Evolutionary conservation across 2,329 filamentous ascomycete genomes (phyloP), one percentile per base, ranked within the genome.

Genomic region (Penicillium freii): DNA sequence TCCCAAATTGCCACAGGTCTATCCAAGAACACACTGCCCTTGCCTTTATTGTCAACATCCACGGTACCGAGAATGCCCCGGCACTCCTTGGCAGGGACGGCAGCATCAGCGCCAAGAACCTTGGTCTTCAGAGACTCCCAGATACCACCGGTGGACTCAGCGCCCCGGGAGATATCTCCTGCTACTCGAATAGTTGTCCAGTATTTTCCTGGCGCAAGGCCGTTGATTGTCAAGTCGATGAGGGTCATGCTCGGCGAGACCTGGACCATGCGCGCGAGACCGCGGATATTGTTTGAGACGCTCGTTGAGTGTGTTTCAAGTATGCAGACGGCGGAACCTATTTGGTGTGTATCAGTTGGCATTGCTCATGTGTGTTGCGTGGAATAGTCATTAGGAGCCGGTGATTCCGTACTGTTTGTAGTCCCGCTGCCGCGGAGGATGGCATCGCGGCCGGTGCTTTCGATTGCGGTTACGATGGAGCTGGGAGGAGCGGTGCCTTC

Each of bases 201-300:
- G 76, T 97, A 97, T 13, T 78, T 87, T 21, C 94, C 94, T 33
- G 91, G 86, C 23, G 85, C 81, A 31, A 97, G 83, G 43, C 94
- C 93, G 61, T 87, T 87, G 61, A 97, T 82, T 15, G 91, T 95
- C 65, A 97, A 79, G 76, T 99, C 94, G 62, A 97, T 82, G 53
- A 97, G 80, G 13, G 92, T 96, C 67, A 90, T 82, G 42, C 82
- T 85, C 4, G 89, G 82, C 51, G 86, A 87, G 50, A 96, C 91
- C 71, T 97, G 91, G 42, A 99, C 93, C 89, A 99, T 95, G 66
- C 94, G 87, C 60, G 90, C 91, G 40, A 99, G 80, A 29, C 94
- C 94, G 65, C 90, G 86, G 51, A 99, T 92, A 66, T 89, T 81
- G 68, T 88, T 83, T 63, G 78, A 73, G 55, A 87, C 82, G 56